phyloP scores from a whole-genome alignment of 169 alveolate species.

The Cryptosporidium viatorum region DNA sequence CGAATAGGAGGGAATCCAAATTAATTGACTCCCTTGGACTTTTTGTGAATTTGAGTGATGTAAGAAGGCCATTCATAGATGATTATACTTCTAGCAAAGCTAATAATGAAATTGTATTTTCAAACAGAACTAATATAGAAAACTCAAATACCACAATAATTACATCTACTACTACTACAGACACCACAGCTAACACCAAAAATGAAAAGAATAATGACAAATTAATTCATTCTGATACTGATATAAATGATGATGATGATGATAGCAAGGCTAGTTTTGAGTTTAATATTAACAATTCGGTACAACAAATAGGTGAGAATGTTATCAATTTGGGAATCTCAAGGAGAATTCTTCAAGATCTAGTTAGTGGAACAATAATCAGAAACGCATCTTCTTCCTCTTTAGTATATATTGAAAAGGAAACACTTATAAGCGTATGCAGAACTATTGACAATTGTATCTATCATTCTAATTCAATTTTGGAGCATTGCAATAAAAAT shows the following conservation, averaged over 20 bases:
- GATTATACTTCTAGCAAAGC: background rate
- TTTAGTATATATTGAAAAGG: conserved; percentile 3
- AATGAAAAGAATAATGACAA: background rate
- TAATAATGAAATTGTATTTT: background rate
- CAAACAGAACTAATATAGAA: background rate
- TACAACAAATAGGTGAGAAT: conserved; percentile 20
- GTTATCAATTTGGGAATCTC: conserved; percentile 37
- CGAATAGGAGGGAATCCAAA: background rate
- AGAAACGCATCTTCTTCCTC: background rate
- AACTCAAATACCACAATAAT: background rate
- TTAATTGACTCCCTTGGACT: conserved; percentile 23
- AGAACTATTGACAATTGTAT: conserved; percentile 30
- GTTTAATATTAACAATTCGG: background rate
- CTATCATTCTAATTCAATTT: conserved; percentile 8
- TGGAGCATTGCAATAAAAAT: conserved; percentile 14
- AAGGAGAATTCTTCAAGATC: conserved; percentile 16
- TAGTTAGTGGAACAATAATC: background rate
- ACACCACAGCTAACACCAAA: background rate
- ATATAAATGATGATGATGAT: background rate
- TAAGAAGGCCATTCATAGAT: conserved; percentile 7
- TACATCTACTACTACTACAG: background rate
- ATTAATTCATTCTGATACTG: background rate
- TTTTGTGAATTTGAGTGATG: conserved; percentile 38
- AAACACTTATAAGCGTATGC: conserved; percentile 1
- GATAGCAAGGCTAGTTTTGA: background rate